Conservation (phyloP, 1,284 basidiomycete species). For the Mycena citricolor region DNA sequence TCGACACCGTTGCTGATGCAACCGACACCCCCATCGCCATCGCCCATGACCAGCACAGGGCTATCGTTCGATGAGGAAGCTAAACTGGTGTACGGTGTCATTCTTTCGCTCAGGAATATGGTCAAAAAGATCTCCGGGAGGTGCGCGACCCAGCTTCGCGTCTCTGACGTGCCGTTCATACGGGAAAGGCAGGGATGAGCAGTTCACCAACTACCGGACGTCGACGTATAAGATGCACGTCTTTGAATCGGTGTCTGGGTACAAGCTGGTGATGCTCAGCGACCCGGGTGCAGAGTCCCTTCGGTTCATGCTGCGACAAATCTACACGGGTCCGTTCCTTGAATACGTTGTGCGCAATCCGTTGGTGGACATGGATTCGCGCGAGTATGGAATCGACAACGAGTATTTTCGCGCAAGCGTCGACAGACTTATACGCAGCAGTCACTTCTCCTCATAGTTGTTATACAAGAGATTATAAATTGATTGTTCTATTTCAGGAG, state of each 20-base stretch:
- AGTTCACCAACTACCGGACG: slow-evolving; percentile 89
- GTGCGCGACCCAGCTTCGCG: slow-evolving; percentile 41
- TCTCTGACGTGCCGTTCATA: slow-evolving; percentile 4
- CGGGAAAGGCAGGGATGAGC: slow-evolving; percentile 67
- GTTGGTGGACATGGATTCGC: slow-evolving; percentile 78
- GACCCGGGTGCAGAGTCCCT: slow-evolving; percentile 83
- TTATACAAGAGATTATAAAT: slow-evolving; percentile 30
- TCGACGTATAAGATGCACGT: slow-evolving; percentile 93
- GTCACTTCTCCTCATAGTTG: slow-evolving; percentile 62
- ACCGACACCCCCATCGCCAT: slow-evolving; percentile 32
- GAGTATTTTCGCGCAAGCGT: slow-evolving; percentile 85
- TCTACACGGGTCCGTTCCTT: slow-evolving; percentile 92
- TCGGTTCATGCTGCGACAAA: slow-evolving; percentile 81
- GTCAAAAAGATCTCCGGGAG: slow-evolving; percentile 88
- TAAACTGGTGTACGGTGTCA: slow-evolving; percentile 95
- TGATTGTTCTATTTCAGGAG: slow-evolving; percentile 8
- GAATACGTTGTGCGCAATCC: slow-evolving; percentile 95
- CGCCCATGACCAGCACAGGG: slow-evolving; percentile 41
- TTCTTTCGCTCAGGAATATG: slow-evolving; percentile 92
- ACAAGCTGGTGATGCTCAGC: slow-evolving; percentile 94
- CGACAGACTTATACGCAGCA: slow-evolving; percentile 74
- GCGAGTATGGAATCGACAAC: slow-evolving; percentile 84
- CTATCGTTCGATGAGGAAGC: slow-evolving; percentile 96
- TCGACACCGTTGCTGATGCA: slow-evolving; percentile 36
- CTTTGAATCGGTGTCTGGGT: slow-evolving; percentile 89